Evolutionary conservation across 1,284 basidiomycete species (phyloP).

Genomic region (Moniliella sp.): DNA sequence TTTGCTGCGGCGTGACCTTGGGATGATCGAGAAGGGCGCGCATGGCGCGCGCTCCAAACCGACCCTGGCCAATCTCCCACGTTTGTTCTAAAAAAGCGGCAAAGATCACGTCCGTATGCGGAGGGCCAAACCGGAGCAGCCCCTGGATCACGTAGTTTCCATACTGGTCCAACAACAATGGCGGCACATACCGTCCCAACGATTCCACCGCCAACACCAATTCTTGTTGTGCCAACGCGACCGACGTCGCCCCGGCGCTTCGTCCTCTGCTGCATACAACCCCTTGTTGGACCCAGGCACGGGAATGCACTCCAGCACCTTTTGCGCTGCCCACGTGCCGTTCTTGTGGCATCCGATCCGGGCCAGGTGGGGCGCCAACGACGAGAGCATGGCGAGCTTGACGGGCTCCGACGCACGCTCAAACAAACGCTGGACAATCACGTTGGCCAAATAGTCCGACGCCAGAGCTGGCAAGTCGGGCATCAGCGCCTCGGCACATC

Average conservation of each 20-base stretch:
- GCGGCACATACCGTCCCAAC: slow-evolving; percentile 70
- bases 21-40: slow-evolving; percentile 78
- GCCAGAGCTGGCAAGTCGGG: slow-evolving; percentile 59
- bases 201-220: slow-evolving; percentile 61
- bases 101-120: slow-evolving; percentile 79
- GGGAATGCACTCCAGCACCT: slow-evolving; percentile 70
- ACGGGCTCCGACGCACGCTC: slow-evolving; percentile 61
- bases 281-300: too few species aligned
- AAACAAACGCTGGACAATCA: slow-evolving; percentile 85
- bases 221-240: slow-evolving; percentile 67
- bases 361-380: slow-evolving; percentile 75
- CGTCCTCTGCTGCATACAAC: too few species aligned
- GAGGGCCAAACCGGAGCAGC: slow-evolving; percentile 69
- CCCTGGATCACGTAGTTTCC: slow-evolving; percentile 96
- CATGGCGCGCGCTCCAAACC: slow-evolving; percentile 92
- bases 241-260: too few species aligned
- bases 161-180: slow-evolving; percentile 78
- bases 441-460: slow-evolving; percentile 97
- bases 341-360: slow-evolving; percentile 98
- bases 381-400: slow-evolving; percentile 71
- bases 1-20: slow-evolving; percentile 48
- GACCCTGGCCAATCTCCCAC: slow-evolving; percentile 88
- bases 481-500: slow-evolving; percentile 64
- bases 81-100: slow-evolving; percentile 92
- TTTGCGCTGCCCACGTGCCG: slow-evolving; percentile 92